A percentile compares a stretch with the other conserved stretches of the same genome.
These are phyloP conservation scores for Ophiocordyceps australis DNA, from an alignment of 2,329 filamentous ascomycete species.

Conservation along the genomic window DNA sequence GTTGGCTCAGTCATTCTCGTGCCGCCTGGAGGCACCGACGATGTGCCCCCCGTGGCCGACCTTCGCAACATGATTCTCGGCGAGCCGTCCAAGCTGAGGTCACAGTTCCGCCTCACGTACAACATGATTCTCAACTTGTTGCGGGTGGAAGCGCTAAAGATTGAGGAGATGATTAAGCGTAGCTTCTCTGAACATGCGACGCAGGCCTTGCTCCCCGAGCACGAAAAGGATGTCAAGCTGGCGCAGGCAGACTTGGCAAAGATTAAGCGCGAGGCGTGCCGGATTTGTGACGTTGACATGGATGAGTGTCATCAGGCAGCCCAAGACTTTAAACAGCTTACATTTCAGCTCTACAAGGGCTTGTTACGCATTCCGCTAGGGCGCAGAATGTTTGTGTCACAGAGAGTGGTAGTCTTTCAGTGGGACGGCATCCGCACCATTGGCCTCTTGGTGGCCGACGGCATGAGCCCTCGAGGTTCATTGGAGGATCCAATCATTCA, in stretches of 20 bases:
- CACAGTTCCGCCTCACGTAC: slow-evolving; percentile 93
- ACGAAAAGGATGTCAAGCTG: slow-evolving; percentile 84
- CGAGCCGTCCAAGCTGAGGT: slow-evolving; percentile 84
- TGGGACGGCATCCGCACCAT: slow-evolving; percentile 69
- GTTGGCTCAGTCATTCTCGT: slow-evolving; percentile 94
- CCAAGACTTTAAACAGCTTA: slow-evolving; percentile 65
- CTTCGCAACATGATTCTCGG: slow-evolving; percentile 90
- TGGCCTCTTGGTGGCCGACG: slow-evolving; percentile 65
- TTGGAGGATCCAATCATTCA: slow-evolving; percentile 49
- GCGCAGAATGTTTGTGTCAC: slow-evolving; percentile 56
- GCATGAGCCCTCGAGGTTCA: slow-evolving; percentile 40
- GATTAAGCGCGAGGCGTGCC: slow-evolving; percentile 71
- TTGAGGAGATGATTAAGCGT: slow-evolving; percentile 99
- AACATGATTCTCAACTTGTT: slow-evolving; percentile 98
- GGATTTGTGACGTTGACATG: slow-evolving; percentile 64
- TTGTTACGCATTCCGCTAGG: slow-evolving; percentile 69
- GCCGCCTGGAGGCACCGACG: slow-evolving; percentile 57
- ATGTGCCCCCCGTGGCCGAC: slow-evolving; percentile 71
- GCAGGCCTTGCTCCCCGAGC: slow-evolving; percentile 81
- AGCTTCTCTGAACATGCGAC: slow-evolving; percentile 98
- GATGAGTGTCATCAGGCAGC: slow-evolving; percentile 67
- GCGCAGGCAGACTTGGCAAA: slow-evolving; percentile 85
- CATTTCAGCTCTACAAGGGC: slow-evolving; percentile 59
- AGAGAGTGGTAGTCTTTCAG: slow-evolving; percentile 68
- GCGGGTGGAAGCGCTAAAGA: slow-evolving; percentile 89